Base-by-base conservation (phyloP, 371 early-diverging fungal species). In the Rhizopus microsporus region DNA sequence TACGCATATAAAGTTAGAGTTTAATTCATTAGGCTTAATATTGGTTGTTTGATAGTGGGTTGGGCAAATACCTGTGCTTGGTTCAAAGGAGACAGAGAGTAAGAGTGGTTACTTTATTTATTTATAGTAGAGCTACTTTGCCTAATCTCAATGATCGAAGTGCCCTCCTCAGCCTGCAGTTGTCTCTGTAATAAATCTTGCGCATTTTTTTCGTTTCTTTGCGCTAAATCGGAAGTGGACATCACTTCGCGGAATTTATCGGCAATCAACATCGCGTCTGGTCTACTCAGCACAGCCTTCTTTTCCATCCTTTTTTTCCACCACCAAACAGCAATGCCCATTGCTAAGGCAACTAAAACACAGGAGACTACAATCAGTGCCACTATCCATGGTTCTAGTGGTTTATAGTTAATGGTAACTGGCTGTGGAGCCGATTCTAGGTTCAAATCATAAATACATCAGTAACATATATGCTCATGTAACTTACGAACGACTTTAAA, bases 241-340 rank as follows among this genome's bases (percentile, higher is more conserved):
- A 64, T 45, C 5, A 58, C 59, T 51, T 64, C 59, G 13, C 64
- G 59, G 59, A 59, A 64, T 15, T 35, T 64, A 15, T 54, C 44
- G 29, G 64, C 64, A 29, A 64, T 51, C 51, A 54, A 39, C 45
- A 55, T 45, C 40, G 64, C 64, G 45, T 64, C 64, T 40, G 59
- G 55, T 3, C 51, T 33, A 17, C 59, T 64, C 51, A 64, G 53
- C 38, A 57, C 57, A 47, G 54, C 54, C 34, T 39, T 51, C 31
- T 40, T 42, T 31, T 43, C 9, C 32, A 15, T 42, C 45, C 45
- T 54, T 58, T 54, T 63, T 23, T 58, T 54, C 48, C 47, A 46
- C 45, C 53, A 63, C 66, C 66, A 69, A 57, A 51, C n/a, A 31
- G 52, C 16, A 33, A 56, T 34, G 45, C 44, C 38, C 5, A 59